phyloP scores from a whole-genome alignment of 192 early-diverging fungal genomes.

The Coemansia sp. region DNA sequence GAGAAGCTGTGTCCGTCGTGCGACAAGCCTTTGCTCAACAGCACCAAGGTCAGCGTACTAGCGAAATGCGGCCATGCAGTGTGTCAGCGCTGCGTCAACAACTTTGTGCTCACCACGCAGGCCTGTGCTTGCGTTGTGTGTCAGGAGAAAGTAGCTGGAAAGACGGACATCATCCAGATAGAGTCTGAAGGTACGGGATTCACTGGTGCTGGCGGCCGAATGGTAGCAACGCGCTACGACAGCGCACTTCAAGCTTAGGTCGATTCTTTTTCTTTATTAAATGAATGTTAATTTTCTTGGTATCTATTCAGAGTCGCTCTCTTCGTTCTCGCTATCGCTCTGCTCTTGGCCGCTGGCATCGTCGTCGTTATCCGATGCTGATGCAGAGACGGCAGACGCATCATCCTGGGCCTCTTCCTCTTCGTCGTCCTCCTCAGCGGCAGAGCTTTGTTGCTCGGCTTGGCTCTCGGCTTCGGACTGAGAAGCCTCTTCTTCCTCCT shows the following conservation, averaged over 20 bases:
- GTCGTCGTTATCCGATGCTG: neutral
- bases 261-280: neutral
- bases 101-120: conserved; percentile 30
- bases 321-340: neutral
- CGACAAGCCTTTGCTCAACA: conserved; percentile 43
- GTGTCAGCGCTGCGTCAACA: conserved; percentile 45
- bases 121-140: conserved; percentile 45
- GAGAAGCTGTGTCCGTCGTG: conserved; percentile 52
- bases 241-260: conserved; percentile 42
- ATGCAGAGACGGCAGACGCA: neutral
- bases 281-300: neutral
- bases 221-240: conserved; percentile 46
- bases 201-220: conserved; percentile 42
- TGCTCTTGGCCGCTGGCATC: conserved; percentile 1
- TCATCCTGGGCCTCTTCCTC: neutral
- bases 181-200: conserved; percentile 50
- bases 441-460: conserved; percentile 1
- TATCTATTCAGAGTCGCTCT: neutral
- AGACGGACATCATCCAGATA: conserved; percentile 18
- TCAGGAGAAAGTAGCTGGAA: conserved; percentile 11
- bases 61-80: conserved; percentile 42
- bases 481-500: neutral
- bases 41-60: conserved; percentile 43
- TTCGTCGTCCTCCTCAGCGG: neutral
- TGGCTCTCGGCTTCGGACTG: conserved; percentile 9